Conservation (phyloP, 2,329 filamentous ascomycete genomes). For the Xylaria sp. region DNA sequence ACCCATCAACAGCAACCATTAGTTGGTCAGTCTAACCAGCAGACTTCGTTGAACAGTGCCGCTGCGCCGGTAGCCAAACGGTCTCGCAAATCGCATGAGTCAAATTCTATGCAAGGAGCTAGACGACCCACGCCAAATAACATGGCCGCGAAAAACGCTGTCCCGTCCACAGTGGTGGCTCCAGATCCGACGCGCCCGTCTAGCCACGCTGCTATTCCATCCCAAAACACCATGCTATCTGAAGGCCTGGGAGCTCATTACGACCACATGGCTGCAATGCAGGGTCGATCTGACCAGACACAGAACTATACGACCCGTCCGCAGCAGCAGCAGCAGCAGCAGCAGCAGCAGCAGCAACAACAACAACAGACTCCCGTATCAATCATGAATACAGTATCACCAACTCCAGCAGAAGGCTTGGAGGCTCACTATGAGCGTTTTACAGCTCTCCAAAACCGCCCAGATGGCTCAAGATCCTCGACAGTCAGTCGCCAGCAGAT, state of each 20-base stretch:
- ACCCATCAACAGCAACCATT: conserved; percentile 26
- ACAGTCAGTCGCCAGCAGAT: conserved; percentile 32
- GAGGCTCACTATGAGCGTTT: conserved; percentile 38
- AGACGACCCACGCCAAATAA: conserved; percentile 32
- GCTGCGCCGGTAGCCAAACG: conserved; percentile 32
- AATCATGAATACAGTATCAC: conserved; percentile 28
- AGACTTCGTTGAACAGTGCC: conserved; percentile 18
- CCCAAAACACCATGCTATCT: conserved; percentile 27
- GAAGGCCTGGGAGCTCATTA: conserved; percentile 37
- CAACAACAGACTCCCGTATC: conserved; percentile 27
- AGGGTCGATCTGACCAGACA: conserved; percentile 30
- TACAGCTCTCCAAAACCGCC: conserved; percentile 31
- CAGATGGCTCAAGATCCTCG: conserved; percentile 29
- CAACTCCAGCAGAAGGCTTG: conserved; percentile 31
- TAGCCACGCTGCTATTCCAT: conserved; percentile 16
- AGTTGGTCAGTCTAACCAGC: conserved; percentile 24
- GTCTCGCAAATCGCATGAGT: conserved; percentile 36
- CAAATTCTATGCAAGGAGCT: conserved; percentile 22
- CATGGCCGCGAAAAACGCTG: conserved; percentile 25
- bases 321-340: conserved; percentile 32
- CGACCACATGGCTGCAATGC: conserved; percentile 31
- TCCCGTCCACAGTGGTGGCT: conserved; percentile 15
- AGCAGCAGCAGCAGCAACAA: conserved; percentile 33
- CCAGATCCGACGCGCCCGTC: conserved; percentile 27
- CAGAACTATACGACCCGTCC: conserved; percentile 31